phyloP scores from a whole-genome alignment of 163 green algal genomes.

The Dunaliella salina region DNA sequence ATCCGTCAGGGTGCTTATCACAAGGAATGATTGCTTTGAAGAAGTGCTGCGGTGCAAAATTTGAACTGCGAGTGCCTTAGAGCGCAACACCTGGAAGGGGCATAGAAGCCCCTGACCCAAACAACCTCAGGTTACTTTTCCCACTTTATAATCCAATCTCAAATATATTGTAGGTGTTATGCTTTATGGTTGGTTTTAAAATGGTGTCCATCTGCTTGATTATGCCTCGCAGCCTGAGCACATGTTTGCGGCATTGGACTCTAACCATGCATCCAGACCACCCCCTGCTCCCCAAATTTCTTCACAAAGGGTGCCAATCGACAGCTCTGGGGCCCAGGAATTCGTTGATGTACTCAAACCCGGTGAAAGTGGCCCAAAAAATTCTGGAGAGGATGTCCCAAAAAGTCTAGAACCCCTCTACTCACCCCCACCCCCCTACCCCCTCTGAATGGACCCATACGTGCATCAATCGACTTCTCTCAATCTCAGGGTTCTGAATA shows the following conservation, averaged over 20 bases:
- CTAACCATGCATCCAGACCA: no score
- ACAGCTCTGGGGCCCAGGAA: no score
- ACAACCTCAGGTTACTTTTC: neutral
- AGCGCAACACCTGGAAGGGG: slow-evolving; percentile 6
- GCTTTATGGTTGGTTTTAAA: no score
- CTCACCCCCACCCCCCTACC: neutral
- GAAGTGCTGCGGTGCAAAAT: neutral
- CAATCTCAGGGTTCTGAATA: neutral
- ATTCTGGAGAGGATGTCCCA: no score
- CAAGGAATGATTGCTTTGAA: neutral
- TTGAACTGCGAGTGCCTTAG: neutral
- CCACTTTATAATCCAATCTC: no score
- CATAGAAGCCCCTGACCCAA: slow-evolving; percentile 1
- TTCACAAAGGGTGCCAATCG: no score
- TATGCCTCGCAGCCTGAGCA: no score
- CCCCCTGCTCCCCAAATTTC: neutral
- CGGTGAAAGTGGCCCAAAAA: no score
- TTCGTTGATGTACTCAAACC: no score
- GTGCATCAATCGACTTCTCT: neutral
- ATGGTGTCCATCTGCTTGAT: no score
- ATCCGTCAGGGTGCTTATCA: neutral
- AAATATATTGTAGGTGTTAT: neutral
- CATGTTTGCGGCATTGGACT: no score
- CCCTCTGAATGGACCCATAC: neutral
- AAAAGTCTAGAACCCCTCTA: no score